Evolutionary conservation across 2,329 filamentous ascomycete genomes (phyloP), one percentile per base, ranked within the genome.

Genomic region (Phoma sp.): DNA sequence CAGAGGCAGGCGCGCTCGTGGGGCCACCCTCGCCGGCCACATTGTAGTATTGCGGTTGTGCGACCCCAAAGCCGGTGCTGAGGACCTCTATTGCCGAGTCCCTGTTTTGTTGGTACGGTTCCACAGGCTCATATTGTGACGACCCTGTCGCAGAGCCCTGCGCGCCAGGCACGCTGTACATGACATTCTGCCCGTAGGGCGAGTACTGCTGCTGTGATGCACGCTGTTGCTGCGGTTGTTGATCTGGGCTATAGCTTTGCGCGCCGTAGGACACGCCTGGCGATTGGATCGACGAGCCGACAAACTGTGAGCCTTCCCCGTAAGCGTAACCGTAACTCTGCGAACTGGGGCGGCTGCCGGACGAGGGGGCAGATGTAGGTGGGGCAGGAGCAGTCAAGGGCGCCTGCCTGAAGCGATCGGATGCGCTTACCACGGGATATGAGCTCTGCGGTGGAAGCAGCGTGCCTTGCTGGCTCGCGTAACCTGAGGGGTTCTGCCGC

Each of bases 81-180:
- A 93, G 82, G 78, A 92, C 90, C 74, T 92, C 89, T 78, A 95
- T 85, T 57, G 84, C 85, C 81, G 89, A 86, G 77, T 72, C 69
- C 57, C 70, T 69, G 57, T 88, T 84, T 72, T 92, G 90, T 80
- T 87, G 83, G 79, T 92, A 96, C 71, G 88, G 88, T 77, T 87
- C 84, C 73, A 87, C 85, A 71, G 86, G 80, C 76, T 93, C 90
- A 79, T 96, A 96, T 65, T 81, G 76, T 56, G 77, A 88, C 81
- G 79, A 85, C 74, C 77, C 79, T 80, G 74, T 59, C 56, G 71
- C 66, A 48, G 68, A 53, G 55, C 67, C 64, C 62, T 73, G 72
- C 56, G 66, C 60, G 56, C 68, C 66, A 56, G 73, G 69, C 68
- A 93, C 88, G 78, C 87, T 88, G 80, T 96, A 96, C 83, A 95